phyloP scores from a whole-genome alignment of 2,329 filamentous ascomycete species.

The Botryotinia calthae region DNA sequence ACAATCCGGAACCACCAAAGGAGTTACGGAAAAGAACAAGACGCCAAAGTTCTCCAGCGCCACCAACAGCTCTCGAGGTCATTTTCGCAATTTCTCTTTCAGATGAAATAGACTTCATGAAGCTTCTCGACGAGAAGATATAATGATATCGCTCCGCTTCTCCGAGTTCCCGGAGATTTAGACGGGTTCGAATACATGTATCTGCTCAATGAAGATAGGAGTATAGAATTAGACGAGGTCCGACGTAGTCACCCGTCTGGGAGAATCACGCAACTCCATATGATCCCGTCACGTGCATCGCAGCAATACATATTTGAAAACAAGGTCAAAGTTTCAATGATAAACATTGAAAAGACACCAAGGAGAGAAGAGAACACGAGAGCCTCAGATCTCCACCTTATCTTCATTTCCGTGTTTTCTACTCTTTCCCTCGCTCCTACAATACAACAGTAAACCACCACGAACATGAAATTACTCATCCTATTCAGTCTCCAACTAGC shows the following conservation, averaged over 20 bases:
- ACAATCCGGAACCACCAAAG: not conserved
- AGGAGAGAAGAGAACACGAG: too few species aligned
- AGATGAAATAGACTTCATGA: not conserved
- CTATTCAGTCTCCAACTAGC: not conserved
- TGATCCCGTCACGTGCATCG: not conserved
- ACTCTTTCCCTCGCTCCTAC: not conserved
- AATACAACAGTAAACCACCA: not conserved
- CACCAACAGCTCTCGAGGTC: not conserved
- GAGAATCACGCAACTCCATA: not conserved
- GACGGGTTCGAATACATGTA: not conserved
- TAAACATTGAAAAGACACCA: too few species aligned
- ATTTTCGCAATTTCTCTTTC: not conserved
- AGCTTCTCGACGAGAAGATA: not conserved
- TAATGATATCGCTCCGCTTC: not conserved
- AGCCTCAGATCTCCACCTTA: not conserved
- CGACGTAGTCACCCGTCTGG: not conserved
- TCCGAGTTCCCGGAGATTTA: not conserved
- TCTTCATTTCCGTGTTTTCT: not conserved
- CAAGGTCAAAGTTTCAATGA: not conserved
- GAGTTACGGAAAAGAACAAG: not conserved
- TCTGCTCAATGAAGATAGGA: not conserved
- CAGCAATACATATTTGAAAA: not conserved
- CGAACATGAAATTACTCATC: not conserved
- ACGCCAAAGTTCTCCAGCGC: not conserved
- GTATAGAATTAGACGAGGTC: not conserved